Conservation (phyloP, 192 early-diverging fungal genomes). For the Backusella circina region DNA sequence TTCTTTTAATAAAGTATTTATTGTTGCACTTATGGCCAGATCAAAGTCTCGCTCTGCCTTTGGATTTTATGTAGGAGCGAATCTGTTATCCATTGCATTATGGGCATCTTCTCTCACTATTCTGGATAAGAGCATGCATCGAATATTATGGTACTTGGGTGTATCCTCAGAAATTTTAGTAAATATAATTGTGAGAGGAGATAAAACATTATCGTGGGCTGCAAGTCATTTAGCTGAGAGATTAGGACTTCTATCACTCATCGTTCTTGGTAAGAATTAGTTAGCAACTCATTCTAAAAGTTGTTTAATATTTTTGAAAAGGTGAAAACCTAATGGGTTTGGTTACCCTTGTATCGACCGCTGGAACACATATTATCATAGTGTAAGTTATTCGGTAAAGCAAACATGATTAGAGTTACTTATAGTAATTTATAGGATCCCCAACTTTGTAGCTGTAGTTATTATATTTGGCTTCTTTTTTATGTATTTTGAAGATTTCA, state of each 20-base stretch:
- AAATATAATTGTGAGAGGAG: constrained; percentile 32
- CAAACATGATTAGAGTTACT: background rate
- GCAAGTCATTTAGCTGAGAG: constrained; percentile 50
- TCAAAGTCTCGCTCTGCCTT: constrained; percentile 37
- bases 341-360: constrained; percentile 13
- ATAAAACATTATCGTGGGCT: constrained; percentile 43
- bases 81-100: constrained; percentile 37
- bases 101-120: constrained; percentile 41
- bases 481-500: constrained; percentile 51
- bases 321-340: constrained; percentile 33
- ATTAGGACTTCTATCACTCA: constrained; percentile 44
- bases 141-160: constrained; percentile 39
- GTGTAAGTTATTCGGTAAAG: constrained; percentile 19
- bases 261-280: constrained; percentile 28
- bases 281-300: background rate
- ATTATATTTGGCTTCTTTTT: constrained; percentile 50
- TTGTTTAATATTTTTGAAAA: background rate
- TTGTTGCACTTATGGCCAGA: constrained; percentile 19
- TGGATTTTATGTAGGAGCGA: constrained; percentile 38
- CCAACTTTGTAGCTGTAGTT: constrained; percentile 44
- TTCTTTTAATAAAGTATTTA: constrained; percentile 11
- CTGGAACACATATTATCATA: constrained; percentile 18
- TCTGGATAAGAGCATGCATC: constrained; percentile 27
- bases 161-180: constrained; percentile 37
- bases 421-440: background rate